A percentile compares a stretch with the other conserved stretches of the same genome.
Evolutionary conservation across 345 rosid genomes (phyloP).

Genomic region (Rhizophora apiculata): DNA sequence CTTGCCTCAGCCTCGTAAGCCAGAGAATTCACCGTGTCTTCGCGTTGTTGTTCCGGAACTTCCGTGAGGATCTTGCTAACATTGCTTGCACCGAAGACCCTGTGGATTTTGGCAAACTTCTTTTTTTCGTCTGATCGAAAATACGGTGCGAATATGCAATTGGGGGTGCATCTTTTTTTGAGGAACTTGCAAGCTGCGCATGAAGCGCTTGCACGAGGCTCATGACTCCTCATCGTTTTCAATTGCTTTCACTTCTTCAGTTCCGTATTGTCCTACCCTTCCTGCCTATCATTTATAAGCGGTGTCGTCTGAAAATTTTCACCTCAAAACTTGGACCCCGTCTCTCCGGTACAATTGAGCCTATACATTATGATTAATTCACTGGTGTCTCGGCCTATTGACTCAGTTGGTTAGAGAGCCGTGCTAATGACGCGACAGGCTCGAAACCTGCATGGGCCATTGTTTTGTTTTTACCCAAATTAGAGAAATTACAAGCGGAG

Average conservation of each 20-base stretch:
- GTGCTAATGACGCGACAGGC: conserved; percentile 54
- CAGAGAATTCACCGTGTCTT: conserved; percentile 81
- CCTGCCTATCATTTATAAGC: neutral
- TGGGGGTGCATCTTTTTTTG: conserved; percentile 70
- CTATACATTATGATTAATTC: too few relatives aligned
- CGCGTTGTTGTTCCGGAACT: conserved; percentile 84
- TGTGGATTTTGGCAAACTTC: conserved; percentile 82
- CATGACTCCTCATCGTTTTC: conserved; percentile 35
- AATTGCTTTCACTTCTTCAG: neutral
- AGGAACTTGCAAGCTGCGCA: conserved; percentile 95
- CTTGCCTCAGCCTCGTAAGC: conserved; percentile 91
- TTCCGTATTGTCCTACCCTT: neutral
- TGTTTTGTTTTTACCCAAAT: neutral
- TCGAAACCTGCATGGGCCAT: conserved; percentile 13
- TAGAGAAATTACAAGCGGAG: too few relatives aligned
- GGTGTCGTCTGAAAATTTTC: neutral
- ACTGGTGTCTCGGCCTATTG: neutral
- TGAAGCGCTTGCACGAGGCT: conserved; percentile 76
- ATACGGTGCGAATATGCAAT: conserved; percentile 83
- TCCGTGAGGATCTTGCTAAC: conserved; percentile 84
- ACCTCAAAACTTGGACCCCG: too few relatives aligned
- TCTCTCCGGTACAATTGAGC: too few relatives aligned
- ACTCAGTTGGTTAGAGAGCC: conserved; percentile 30
- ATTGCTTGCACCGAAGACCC: conserved; percentile 93
- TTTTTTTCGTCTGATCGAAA: conserved; percentile 67